Base-by-base conservation (phyloP, 2,329 filamentous ascomycete species). In the Talaromyces piceae region DNA sequence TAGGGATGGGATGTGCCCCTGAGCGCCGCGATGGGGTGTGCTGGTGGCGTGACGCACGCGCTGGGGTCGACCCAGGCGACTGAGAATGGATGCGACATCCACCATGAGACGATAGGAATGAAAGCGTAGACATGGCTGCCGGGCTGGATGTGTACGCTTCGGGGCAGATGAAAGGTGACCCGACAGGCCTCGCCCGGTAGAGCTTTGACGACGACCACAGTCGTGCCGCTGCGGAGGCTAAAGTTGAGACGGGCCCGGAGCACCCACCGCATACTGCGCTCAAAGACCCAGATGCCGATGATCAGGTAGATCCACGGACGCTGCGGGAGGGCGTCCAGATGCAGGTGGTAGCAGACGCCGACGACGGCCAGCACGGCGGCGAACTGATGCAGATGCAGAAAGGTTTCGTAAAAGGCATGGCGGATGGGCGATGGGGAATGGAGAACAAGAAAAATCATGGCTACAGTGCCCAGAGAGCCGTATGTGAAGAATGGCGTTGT, bases 51-150 rank as follows among this genome's bases (percentile, higher is more conserved):
- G n/a, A 63, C 57, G 48, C 51, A 58, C 45, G 47, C 60, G 56
- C 54, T 61, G 45, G 67, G 61, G 45, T 73, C 70, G 6, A 67
- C 66, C 73, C 73, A 75, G 12, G 73, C 73, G 9, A 74, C 67
- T 9, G 71, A 75, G 56, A 75, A 75, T 2, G 73, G 73, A 56
- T 75, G 73, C 0, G 72, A 75, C 70, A 73, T 73, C 73, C 73
- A 75, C 53, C 63, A 59, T 4, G 72, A 67, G 44, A 75, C 59
- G 45, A 61, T 64, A 2, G 81, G 81, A 51, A 83, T 73, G 66
- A 82, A 83, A 52, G 77, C 74, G 63, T 80, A 82, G 8, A 81
- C 79, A 61, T 83, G 79, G 60, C 75, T 77, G 47, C 81, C 81
- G 4, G 81, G 77, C 28, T 68, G 64, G 57, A 80, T 74, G 13